Evolutionary conservation across 1,139 yeast species (phyloP), one percentile per base, ranked within the genome.

Genomic region (Kodamaea alishanica): DNA sequence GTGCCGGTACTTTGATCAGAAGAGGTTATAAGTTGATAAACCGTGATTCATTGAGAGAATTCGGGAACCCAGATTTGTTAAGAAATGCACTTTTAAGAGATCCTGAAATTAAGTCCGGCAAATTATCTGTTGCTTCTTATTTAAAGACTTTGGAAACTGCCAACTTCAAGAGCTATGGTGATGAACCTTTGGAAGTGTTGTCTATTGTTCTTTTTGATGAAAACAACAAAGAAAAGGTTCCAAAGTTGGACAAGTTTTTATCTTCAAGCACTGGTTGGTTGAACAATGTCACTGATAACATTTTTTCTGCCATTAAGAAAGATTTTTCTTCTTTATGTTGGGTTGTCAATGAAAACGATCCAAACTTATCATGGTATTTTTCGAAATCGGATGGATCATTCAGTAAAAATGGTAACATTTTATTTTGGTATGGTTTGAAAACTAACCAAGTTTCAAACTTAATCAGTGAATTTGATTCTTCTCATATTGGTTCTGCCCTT

Each of bases 1-100:
- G 99, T 63, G 99, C 98, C 34, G 99, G 99, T 58, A 92, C 99
- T 37, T 75, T 92, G 70, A 89, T 92, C 55, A 84, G 98, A 75
- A 81, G 98, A 64, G 99, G 99, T 46, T 88, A 92, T 70, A 88
- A 88, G 67, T 75, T 92, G 50, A 66, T 84, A 42, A 82, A 83
- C 54, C 79, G 87, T 60, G 73, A 75, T 50, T 76, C 84, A 32
- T 70, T 88, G 44, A 67, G 71, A 37, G 92, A 87, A 45, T 88
- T 90, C 59, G 76, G 86, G 30, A 77, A 84, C 53, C 81, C 83
- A 9, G 96, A 87, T 57, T 69, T 80, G 40, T 75, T 90, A 52
- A 77, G 96, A 65, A 63, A 73, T 37, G 94, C 92, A 15, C 73
- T 90, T 44, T 77, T 79, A 55, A 77, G 89, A 60, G 96, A 87